phyloP scores from a whole-genome alignment of 2,329 filamentous ascomycete species.

The Hirsutella minnesotensis region DNA sequence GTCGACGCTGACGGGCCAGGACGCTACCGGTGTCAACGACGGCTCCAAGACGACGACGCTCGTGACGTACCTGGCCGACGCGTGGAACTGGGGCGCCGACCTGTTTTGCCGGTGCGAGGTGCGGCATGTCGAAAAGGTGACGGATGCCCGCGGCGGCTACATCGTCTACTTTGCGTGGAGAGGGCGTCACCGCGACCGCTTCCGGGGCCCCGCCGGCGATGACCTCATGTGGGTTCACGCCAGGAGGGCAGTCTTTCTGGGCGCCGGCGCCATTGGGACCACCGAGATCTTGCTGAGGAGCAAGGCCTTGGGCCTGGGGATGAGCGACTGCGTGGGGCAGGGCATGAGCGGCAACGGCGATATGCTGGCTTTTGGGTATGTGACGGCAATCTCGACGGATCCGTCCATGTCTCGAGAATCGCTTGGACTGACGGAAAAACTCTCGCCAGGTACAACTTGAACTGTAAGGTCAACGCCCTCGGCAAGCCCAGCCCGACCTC shows the following conservation, averaged over 20 bases:
- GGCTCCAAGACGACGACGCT: conserved; percentile 55
- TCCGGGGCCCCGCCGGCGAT: conserved; percentile 40
- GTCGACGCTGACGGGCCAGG: conserved; percentile 49
- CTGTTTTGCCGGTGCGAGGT: conserved; percentile 62
- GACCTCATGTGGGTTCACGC: conserved; percentile 58
- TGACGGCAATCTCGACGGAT: too few relatives aligned
- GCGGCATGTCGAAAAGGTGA: conserved; percentile 44
- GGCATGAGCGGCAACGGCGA: conserved; percentile 58
- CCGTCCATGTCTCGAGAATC: too few relatives aligned
- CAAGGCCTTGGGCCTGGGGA: conserved; percentile 42
- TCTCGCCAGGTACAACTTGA: too few relatives aligned
- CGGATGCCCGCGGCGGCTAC: conserved; percentile 37
- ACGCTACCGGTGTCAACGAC: conserved; percentile 54
- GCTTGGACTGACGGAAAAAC: too few relatives aligned
- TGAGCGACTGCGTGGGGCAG: conserved; percentile 45
- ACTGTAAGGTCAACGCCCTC: conserved; percentile 24
- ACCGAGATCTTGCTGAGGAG: conserved; percentile 54
- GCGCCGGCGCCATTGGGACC: conserved; percentile 51
- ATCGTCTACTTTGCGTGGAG: conserved; percentile 43
- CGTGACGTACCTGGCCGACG: conserved; percentile 56
- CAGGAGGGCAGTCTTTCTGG: conserved; percentile 52
- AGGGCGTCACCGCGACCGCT: conserved; percentile 28
- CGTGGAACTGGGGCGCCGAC: conserved; percentile 62
- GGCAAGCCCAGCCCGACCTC: conserved; percentile 23
- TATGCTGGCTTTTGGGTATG: conserved; percentile 49